A percentile compares a stretch with the other conserved stretches of the same genome.
These are phyloP conservation scores for Hypoxylon rickii DNA, from an alignment of 495 filamentous ascomycete species.

Conservation along the genomic window DNA sequence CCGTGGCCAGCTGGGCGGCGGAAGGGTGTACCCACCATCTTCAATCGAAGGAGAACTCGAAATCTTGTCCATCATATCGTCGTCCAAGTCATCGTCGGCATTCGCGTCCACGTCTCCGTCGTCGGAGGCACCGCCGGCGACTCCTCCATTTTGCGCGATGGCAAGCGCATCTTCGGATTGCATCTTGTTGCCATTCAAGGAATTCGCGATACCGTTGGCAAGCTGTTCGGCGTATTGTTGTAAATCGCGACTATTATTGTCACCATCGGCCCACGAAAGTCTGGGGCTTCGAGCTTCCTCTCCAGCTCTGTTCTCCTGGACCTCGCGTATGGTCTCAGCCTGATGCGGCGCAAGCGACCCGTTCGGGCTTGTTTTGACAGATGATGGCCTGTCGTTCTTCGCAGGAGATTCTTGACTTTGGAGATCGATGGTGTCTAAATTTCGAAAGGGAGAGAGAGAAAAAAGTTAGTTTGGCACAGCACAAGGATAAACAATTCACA, in stretches of 20 bases:
- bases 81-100: slow-evolving; percentile 73
- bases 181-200: slow-evolving; percentile 54
- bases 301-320: slow-evolving; percentile 72
- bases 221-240: slow-evolving; percentile 57
- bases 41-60: slow-evolving; percentile 98
- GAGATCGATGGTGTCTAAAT: slow-evolving; percentile 89
- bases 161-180: slow-evolving; percentile 59
- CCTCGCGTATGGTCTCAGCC: slow-evolving; percentile 77
- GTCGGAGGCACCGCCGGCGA: slow-evolving; percentile 61
- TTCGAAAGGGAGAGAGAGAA: slow-evolving; percentile 27
- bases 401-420: slow-evolving; percentile 86
- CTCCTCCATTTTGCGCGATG: slow-evolving; percentile 59
- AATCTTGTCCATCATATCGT: slow-evolving; percentile 96
- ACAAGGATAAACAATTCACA: slow-evolving; percentile 26
- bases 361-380: slow-evolving; percentile 40
- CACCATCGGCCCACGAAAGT: slow-evolving; percentile 55
- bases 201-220: slow-evolving; percentile 50
- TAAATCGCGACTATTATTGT: slow-evolving; percentile 46
- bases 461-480: slow-evolving; percentile 22
- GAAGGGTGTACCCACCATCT: slow-evolving; percentile 78
- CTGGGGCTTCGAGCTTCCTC: slow-evolving; percentile 62
- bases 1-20: slow-evolving; percentile 42
- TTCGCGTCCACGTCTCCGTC: slow-evolving; percentile 71
- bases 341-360: slow-evolving; percentile 80
- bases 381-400: slow-evolving; percentile 64